phyloP scores from a whole-genome alignment of 1,284 basidiomycete genomes.

The Somion occarium region DNA sequence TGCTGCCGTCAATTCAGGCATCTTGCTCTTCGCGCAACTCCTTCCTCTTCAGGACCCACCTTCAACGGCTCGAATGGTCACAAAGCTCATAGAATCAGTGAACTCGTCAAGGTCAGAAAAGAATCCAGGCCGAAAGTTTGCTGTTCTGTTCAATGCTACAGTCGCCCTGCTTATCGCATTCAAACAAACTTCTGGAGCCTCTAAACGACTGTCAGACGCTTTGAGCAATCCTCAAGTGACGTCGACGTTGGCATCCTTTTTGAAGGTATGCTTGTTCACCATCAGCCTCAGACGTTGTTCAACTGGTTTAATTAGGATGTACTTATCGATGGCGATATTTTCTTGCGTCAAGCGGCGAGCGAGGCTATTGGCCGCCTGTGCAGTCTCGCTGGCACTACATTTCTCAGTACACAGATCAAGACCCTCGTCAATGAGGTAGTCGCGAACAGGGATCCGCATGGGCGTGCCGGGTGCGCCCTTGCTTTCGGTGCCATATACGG shows the following conservation, averaged over 20 bases:
- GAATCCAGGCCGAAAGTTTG: conserved; percentile 87
- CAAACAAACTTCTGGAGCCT: conserved; percentile 50
- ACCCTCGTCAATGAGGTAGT: conserved; percentile 95
- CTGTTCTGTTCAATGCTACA: conserved; percentile 79
- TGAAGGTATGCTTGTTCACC: conserved; percentile 53
- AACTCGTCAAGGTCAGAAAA: conserved; percentile 81
- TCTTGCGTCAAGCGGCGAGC: conserved; percentile 78
- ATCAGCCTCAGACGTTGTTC: background rate
- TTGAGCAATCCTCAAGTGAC: conserved; percentile 72
- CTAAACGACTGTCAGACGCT: conserved; percentile 60
- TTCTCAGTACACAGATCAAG: conserved; percentile 87
- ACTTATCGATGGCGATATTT: conserved; percentile 76
- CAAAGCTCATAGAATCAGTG: conserved; percentile 66
- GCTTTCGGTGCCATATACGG: conserved; percentile 94
- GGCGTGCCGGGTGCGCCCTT: conserved; percentile 89
- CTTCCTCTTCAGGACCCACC: conserved; percentile 77
- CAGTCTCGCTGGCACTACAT: conserved; percentile 79
- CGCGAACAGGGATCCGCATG: conserved; percentile 90
- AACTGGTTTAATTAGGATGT: conserved; percentile 50
- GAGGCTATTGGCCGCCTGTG: conserved; percentile 90
- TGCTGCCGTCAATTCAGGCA: conserved; percentile 84
- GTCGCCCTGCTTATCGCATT: conserved; percentile 81
- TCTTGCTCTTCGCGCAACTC: conserved; percentile 80
- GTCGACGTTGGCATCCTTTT: conserved; percentile 62
- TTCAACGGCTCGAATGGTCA: conserved; percentile 64